phyloP scores from a whole-genome alignment of 2,329 filamentous ascomycete genomes.

The Plectosphaerella sp. region DNA sequence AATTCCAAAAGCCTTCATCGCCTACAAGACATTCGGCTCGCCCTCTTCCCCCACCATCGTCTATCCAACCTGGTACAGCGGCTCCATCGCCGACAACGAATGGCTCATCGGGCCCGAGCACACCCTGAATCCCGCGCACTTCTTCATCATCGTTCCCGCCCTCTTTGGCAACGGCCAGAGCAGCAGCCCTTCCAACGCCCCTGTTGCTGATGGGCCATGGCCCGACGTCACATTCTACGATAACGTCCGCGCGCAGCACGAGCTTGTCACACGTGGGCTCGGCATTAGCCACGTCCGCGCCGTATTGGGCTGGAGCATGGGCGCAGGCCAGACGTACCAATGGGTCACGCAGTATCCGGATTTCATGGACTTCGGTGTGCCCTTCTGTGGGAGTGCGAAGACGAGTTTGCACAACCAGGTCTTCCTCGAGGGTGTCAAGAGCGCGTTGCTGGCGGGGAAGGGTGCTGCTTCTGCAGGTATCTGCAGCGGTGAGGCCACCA shows the following conservation, averaged over 20 bases:
- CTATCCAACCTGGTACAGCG: slow-evolving; percentile 70
- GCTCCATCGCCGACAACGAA: slow-evolving; percentile 63
- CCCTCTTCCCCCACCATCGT: slow-evolving; percentile 60
- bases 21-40: slow-evolving; percentile 73
- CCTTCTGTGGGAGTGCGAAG: slow-evolving; percentile 44
- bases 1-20: slow-evolving; percentile 62
- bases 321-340: slow-evolving; percentile 48
- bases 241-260: slow-evolving; percentile 45
- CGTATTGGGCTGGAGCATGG: slow-evolving; percentile 54
- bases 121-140: slow-evolving; percentile 52
- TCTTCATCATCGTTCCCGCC: slow-evolving; percentile 46
- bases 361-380: slow-evolving; percentile 40
- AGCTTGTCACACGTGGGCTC: slow-evolving; percentile 33
- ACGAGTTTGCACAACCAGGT: slow-evolving; percentile 49
- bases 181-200: slow-evolving; percentile 45
- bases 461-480: slow-evolving; percentile 46
- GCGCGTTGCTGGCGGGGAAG: slow-evolving; percentile 37
- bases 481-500: slow-evolving; percentile 19
- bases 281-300: slow-evolving; percentile 36
- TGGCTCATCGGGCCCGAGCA: slow-evolving; percentile 68
- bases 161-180: slow-evolving; percentile 51
- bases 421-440: slow-evolving; percentile 50
- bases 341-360: slow-evolving; percentile 44
- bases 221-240: slow-evolving; percentile 42
- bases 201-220: slow-evolving; percentile 27